Base-by-base conservation (phyloP, 257 asterid genomes). In the Jasminum sambac region DNA sequence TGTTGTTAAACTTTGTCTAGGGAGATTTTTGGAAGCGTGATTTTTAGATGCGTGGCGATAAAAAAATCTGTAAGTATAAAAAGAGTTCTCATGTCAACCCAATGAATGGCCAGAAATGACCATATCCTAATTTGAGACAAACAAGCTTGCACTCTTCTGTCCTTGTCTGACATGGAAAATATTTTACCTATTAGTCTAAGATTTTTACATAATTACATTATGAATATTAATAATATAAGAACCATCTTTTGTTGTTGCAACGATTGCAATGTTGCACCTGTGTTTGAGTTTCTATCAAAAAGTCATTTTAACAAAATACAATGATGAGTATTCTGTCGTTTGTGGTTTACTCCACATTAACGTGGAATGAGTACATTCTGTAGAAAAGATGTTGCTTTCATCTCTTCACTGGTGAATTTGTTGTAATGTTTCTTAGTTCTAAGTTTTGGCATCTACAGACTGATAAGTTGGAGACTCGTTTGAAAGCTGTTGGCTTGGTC, bases 401-500 rank as follows among this genome's bases (percentile, higher is more conserved):
- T 63, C 48, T 11, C 58, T 44, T 12, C 50, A 39, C 68, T 40
- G 61, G 68, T 36, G 40, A 17, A 58, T 66, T 63, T 69, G 81
- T 72, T 71, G 55, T 26, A 30, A 61, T 37, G 19, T 50, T 69
- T 48, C 77, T 68, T 59, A 67, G 39, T 73, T 84, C 76, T 58
- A 42, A 25, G 59, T 69, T 76, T 74, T 85, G 76, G 68, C 71
- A 58, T 79, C 60, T 44, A 75, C 95, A 95, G 99, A 88, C 97
- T 40, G 98, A 95, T 84, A 89, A 92, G 68, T 63, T 82, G 86
- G 95, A 90, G 77, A 74, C 79, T 63, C 95, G 99, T 55, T 75
- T 95, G 73, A 95, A 87, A 80, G 90, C 96, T 0, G 99, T 91
- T 85, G 79, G 81, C 68, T 82, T 95, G 81, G 94, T 89, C 62